A percentile compares a stretch with the other conserved stretches of the same genome.
Evolutionary conservation across 1,139 yeast species (phyloP).

Genomic region (Nakaseomyces uthaithaninus): DNA sequence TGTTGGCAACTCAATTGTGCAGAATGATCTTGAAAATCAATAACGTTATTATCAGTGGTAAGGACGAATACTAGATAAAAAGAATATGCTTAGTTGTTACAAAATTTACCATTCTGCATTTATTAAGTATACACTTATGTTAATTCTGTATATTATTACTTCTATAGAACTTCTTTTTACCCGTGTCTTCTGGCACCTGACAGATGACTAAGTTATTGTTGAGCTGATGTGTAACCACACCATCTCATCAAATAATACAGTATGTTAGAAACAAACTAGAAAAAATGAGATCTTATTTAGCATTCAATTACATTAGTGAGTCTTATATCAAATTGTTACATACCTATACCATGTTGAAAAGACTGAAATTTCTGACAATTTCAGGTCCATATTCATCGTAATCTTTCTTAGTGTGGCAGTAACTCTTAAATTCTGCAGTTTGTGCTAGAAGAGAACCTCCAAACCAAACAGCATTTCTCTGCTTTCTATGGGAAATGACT

Average conservation of each 20-base stretch:
- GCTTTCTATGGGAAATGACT: constrained; percentile 95
- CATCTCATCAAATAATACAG: too few species aligned
- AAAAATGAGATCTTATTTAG: too few species aligned
- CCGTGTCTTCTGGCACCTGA: too few species aligned
- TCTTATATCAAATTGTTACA: too few species aligned
- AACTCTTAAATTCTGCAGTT: constrained; percentile 91
- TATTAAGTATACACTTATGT: neutral
- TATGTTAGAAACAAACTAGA: too few species aligned
- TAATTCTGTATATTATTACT: constrained; percentile 3
- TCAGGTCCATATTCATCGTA: constrained; percentile 98
- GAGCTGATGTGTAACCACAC: too few species aligned
- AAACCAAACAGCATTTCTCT: constrained; percentile 98
- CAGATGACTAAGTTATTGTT: too few species aligned
- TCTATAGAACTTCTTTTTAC: neutral
- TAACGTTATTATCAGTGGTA: constrained; percentile 88
- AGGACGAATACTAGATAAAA: constrained; percentile 52
- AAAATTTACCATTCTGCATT: constrained; percentile 4
- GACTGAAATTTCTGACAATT: constrained; percentile 91
- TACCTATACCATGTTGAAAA: constrained; percentile 74
- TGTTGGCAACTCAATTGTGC: constrained; percentile 92
- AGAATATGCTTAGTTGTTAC: constrained; percentile 1
- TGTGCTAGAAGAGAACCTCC: constrained; percentile 97
- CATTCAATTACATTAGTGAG: too few species aligned
- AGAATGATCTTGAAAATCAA: constrained; percentile 96
- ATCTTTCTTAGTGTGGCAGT: constrained; percentile 94